These are phyloP conservation scores for Gilbertella persicaria DNA, from an alignment of 371 early-diverging fungal genomes.

Conservation along the genomic window DNA sequence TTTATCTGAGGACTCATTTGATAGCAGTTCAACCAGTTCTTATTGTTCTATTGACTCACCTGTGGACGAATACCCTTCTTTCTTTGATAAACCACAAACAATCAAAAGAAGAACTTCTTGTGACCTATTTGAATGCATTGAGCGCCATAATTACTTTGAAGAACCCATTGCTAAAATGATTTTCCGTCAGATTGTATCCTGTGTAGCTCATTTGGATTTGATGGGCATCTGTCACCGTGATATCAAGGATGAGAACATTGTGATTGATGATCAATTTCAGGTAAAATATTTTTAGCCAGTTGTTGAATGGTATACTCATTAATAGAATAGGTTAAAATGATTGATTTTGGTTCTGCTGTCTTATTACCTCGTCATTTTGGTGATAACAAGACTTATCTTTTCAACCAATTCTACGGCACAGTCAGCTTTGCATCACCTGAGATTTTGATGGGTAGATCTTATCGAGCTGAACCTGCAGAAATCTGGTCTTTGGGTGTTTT, in stretches of 20 bases:
- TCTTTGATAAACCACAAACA: conserved; percentile 14
- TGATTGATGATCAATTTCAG: conserved; percentile 69
- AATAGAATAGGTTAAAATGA: conserved; percentile 71
- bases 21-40: conserved; percentile 13
- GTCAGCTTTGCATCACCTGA: conserved; percentile 77
- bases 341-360: conserved; percentile 85
- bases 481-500: conserved; percentile 82
- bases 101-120: conserved; percentile 58
- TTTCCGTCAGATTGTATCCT: conserved; percentile 72
- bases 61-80: conserved; percentile 15
- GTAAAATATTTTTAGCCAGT: conserved; percentile 20
- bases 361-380: conserved; percentile 53
- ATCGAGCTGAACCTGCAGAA: conserved; percentile 78
- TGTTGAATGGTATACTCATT: too few relatives aligned
- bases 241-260: conserved; percentile 79
- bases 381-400: conserved; percentile 34
- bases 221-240: conserved; percentile 63
- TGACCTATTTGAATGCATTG: conserved; percentile 85
- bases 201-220: conserved; percentile 63
- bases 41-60: conserved; percentile 22
- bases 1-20: conserved; percentile 29
- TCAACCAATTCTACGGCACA: conserved; percentile 70
- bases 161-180: conserved; percentile 64
- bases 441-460: conserved; percentile 69
- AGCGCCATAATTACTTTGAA: conserved; percentile 63